Evolutionary conservation across 176 grass and related monocot genomes (phyloP).

Genomic region (Puccinellia tenuiflora): DNA sequence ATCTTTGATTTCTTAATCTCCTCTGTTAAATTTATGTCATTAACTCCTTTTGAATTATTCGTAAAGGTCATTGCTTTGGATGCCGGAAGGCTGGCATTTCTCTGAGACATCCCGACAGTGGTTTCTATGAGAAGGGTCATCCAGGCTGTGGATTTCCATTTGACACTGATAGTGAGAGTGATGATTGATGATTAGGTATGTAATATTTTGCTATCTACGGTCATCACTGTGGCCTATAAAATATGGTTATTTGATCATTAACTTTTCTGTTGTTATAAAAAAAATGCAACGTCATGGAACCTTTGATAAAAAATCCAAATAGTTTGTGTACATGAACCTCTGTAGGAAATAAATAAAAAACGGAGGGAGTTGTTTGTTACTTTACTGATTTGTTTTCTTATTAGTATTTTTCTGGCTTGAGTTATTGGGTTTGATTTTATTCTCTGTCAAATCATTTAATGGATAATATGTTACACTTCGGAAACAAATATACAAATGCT

Average conservation of each 20-base stretch:
- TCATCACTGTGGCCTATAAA: no score
- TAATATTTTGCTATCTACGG: no score
- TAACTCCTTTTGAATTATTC: background rate
- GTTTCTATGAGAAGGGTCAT: background rate
- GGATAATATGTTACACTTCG: background rate
- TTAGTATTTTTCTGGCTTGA: background rate
- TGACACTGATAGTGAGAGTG: background rate
- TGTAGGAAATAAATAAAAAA: no score
- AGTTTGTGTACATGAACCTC: no score
- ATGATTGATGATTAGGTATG: background rate
- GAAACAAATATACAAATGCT: background rate
- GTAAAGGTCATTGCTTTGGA: slow-evolving; percentile 6
- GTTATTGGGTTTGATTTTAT: background rate
- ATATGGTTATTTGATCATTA: no score
- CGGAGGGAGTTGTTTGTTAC: no score
- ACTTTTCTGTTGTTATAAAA: no score
- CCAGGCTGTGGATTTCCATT: background rate
- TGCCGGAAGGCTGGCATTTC: background rate
- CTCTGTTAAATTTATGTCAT: no score
- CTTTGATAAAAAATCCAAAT: no score
- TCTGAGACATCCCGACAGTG: background rate
- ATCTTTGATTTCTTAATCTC: background rate
- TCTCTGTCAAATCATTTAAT: background rate
- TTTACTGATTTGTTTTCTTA: no score
- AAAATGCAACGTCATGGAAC: no score